Base-by-base conservation (phyloP, 495 filamentous ascomycete species). In the Clohesyomyces aquaticus region DNA sequence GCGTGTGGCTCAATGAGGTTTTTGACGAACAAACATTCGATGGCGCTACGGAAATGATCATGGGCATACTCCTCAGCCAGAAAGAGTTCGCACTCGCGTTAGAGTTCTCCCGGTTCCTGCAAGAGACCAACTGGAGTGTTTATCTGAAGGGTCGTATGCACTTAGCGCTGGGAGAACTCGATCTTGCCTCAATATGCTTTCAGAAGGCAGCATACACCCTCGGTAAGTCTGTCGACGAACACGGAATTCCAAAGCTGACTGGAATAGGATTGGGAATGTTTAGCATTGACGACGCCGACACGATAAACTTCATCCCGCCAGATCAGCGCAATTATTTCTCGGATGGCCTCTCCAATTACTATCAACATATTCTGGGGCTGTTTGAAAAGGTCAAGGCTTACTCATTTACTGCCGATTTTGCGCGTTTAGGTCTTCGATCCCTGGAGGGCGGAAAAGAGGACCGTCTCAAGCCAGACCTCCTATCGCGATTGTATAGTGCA, bases 101-200 rank as follows among this genome's bases (percentile, higher is more conserved):
- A n/a, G 46, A 66, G 4, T 70, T 70, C 23, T 63, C 52, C 3
- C 58, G 50, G 46, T 66, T 59, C 25, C 25, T 70, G 12, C 23
- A 51, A 16, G 63, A 70, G 18, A 38, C 25, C 59, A 55, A 56
- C 51, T 98, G 94, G 85, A 84, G 90, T 4, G 87, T 83, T 0
- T 99, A 99, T 73, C 79, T 96, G 14, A 90, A 91, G 73, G 93
- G 89, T 12, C 88, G 95, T 32, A 80, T 94, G 46, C 82, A 87
- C 71, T 80, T 97, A 18, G 83, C 86, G 14, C 84, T 85, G 69
- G 85, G 85, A 21, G 88, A 94, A 68, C 84, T 83, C 68, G 82
- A 84, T 38, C 81, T 82, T 56, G 94, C 95, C 47, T 82, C 90
- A 18, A 76, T 83, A 19, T 85, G 87, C 65, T 97, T 99, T 76